Evolutionary conservation across 1,139 yeast genomes (phyloP).

Genomic region (Arxiozyma telluris): DNA sequence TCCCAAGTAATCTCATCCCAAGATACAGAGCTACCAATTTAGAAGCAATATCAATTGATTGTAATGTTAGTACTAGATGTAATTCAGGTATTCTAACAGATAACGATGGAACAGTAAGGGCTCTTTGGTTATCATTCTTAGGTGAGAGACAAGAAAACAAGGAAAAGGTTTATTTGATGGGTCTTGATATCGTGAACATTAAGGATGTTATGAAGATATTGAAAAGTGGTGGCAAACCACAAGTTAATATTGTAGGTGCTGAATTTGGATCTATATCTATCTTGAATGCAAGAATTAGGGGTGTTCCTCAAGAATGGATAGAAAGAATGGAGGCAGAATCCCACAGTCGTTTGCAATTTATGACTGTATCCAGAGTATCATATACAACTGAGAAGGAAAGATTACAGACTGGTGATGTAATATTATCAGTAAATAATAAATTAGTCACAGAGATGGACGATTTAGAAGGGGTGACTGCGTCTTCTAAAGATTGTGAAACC

Average conservation of each 20-base stretch:
- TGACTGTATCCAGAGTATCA: conserved; percentile 63
- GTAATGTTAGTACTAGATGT: conserved; percentile 64
- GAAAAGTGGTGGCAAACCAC: conserved; percentile 45
- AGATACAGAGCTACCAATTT: conserved; percentile 80
- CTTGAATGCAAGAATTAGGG: conserved; percentile 72
- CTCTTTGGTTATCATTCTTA: conserved; percentile 73
- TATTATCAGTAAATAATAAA: conserved; percentile 58
- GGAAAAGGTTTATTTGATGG: conserved; percentile 65
- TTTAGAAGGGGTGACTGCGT: conserved; percentile 44
- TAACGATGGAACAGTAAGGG: conserved; percentile 68
- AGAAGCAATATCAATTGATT: conserved; percentile 69
- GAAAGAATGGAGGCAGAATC: conserved; percentile 49
- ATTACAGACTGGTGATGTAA: conserved; percentile 58
- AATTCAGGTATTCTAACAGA: conserved; percentile 76
- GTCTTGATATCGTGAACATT: conserved; percentile 66
- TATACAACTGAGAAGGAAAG: conserved; percentile 37
- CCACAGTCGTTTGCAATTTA: conserved; percentile 60
- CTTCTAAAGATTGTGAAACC: conserved; percentile 18
- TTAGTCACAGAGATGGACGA: conserved; percentile 62
- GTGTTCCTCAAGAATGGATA: conserved; percentile 82
- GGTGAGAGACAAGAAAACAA: conserved; percentile 57
- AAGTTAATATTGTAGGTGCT: conserved; percentile 62
- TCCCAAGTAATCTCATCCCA: conserved; percentile 66
- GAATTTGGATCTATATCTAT: conserved; percentile 65
- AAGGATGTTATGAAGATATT: conserved; percentile 47